Evolutionary conservation across 2,329 filamentous ascomycete species (phyloP), one percentile per base, ranked within the genome.

Genomic region (Curvularia lunata): DNA sequence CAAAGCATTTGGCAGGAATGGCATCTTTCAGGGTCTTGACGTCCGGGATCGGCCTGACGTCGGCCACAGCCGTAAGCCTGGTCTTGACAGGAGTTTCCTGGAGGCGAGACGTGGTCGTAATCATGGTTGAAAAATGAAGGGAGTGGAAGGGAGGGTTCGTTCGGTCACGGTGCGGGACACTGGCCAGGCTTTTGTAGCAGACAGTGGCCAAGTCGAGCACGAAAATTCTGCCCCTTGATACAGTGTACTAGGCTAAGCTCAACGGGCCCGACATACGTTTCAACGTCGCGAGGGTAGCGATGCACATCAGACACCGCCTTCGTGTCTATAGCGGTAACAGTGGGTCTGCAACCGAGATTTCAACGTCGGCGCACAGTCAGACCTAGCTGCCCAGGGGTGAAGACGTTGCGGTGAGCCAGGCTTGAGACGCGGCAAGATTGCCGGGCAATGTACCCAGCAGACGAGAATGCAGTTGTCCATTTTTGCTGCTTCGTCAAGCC

Each of bases 1-100:
- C 65, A 32, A 70, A 70, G 53, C 67, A 70, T 18, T 67, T 61
- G 18, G 61, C 59, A 6, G 67, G 67, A 41, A 70, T 70, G 18
- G 63, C 65, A 55, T 68, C 64, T 52, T 61, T 59, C 10, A 70
- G 55, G 1, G 64, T 66, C 56, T 71, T 69, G 28, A 71, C 56
- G 32, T 70, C 67, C 16, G 67, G 67, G 3, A 70, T 48, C 2
- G 59, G 56, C 41, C 55, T 62, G 48, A 53, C 47, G n/a, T 63
- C 62, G 50, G 59, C 61, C 56, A 63, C 63, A n/a, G 56, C 63
- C 28, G 58, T 64, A 46, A 63, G 58, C 54, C 52, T 47, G 18
- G 64, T 66, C 51, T 54, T 54, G 16, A 54, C 43, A 47, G 63
- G 32, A 43, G 62, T 42, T 30, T 42, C 58, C 58, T 66, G 59